Conservation (phyloP, 2,329 filamentous ascomycete genomes). For the Talaromyces sp. region DNA sequence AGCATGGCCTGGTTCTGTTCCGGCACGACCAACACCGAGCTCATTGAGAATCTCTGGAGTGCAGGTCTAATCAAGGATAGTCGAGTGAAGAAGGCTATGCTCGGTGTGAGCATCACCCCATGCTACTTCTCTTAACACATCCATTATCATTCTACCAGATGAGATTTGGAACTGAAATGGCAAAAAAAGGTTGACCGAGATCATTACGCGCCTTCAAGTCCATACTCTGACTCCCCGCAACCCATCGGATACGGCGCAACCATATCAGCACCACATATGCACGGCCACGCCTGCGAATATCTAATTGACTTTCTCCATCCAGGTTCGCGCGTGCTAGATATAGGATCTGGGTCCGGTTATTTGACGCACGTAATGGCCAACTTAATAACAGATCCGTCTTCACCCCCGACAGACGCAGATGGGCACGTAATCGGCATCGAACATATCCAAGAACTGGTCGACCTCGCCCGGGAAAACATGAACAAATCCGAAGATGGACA, state of each 20-base stretch:
- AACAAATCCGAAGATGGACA: conserved; percentile 55
- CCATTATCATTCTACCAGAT: neutral
- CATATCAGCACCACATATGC: conserved; percentile 70
- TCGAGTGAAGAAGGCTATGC: conserved; percentile 73
- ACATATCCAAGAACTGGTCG: conserved; percentile 61
- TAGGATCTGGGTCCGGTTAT: conserved; percentile 74
- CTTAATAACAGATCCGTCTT: conserved; percentile 48
- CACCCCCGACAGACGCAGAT: conserved; percentile 24
- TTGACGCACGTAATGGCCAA: conserved; percentile 84
- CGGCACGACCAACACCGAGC: conserved; percentile 65
- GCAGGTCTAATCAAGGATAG: conserved; percentile 68
- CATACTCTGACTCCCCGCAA: conserved; percentile 72
- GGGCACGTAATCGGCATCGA: conserved; percentile 65
- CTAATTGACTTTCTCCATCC: conserved; percentile 55
- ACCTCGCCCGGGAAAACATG: conserved; percentile 63
- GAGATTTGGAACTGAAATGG: neutral
- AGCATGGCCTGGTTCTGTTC: conserved; percentile 87
- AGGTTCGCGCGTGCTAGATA: conserved; percentile 59
- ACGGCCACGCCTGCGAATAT: conserved; percentile 60
- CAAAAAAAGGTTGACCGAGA: conserved; percentile 70
- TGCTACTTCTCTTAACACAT: neutral
- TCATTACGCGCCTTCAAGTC: conserved; percentile 65
- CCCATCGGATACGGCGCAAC: conserved; percentile 63
- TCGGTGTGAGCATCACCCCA: conserved; percentile 52
- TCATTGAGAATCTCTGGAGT: conserved; percentile 71